A percentile compares a stretch with the other conserved stretches of the same genome.
Evolutionary conservation across 495 filamentous ascomycete species (phyloP).

Genomic region (Neurospora sp.): DNA sequence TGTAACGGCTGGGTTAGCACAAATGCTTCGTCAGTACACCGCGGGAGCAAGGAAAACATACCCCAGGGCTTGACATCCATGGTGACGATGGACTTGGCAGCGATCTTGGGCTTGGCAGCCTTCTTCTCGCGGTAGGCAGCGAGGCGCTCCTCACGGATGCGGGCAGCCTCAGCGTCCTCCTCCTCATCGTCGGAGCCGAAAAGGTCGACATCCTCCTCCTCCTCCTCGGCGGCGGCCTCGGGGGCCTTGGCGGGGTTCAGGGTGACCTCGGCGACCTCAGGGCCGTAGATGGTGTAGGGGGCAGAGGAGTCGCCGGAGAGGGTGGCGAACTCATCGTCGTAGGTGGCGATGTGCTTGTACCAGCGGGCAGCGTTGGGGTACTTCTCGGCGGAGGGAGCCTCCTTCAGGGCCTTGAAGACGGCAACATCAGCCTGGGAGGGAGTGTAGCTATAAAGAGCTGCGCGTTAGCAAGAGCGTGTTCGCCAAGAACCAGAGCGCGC

Average conservation of each 20-base stretch:
- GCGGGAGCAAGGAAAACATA: constrained; percentile 36
- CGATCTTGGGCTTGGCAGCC: constrained; percentile 78
- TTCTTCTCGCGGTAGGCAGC: constrained; percentile 97
- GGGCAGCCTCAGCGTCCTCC: constrained; percentile 78
- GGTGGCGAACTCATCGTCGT: constrained; percentile 79
- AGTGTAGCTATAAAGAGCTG: constrained; percentile 48
- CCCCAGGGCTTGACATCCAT: constrained; percentile 98
- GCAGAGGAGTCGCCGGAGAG: constrained; percentile 86
- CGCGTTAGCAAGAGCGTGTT: constrained; percentile 4
- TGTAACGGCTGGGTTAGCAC: constrained; percentile 17
- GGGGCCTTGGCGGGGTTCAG: constrained; percentile 82
- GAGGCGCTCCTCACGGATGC: constrained; percentile 74
- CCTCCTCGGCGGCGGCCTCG: constrained; percentile 34
- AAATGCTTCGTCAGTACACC: background rate
- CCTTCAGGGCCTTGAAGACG: constrained; percentile 79
- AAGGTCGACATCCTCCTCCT: constrained; percentile 79
- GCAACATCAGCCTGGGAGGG: constrained; percentile 94
- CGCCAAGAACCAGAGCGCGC: background rate
- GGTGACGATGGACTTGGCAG: constrained; percentile 91
- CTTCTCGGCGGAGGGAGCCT: constrained; percentile 65
- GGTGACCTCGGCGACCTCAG: constrained; percentile 63
- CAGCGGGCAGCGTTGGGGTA: constrained; percentile 92
- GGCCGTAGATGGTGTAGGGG: constrained; percentile 82
- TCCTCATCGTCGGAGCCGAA: constrained; percentile 87
- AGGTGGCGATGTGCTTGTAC: constrained; percentile 96